Conservation (phyloP, 2,329 filamentous ascomycete genomes). For the Ambrosiella beaveri region DNA sequence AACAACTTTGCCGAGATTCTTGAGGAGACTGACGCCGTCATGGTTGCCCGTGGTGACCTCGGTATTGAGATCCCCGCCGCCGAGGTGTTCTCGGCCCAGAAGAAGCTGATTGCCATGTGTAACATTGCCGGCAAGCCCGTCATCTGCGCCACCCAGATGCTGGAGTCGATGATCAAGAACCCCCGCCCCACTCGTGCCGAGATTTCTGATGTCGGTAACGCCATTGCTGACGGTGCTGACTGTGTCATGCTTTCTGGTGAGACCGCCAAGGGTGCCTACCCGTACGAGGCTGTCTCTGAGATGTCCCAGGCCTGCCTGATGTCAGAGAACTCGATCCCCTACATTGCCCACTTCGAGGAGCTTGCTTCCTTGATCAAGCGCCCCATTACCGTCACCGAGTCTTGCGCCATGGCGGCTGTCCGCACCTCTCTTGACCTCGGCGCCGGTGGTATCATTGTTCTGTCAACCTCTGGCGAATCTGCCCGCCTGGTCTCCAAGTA, state of each 20-base stretch:
- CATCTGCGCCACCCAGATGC: slow-evolving; percentile 98
- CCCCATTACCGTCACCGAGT: slow-evolving; percentile 78
- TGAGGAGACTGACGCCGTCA: slow-evolving; percentile 91
- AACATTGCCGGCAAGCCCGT: slow-evolving; percentile 97
- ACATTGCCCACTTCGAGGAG: slow-evolving; percentile 93
- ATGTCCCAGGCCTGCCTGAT: slow-evolving; percentile 97
- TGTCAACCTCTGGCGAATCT: slow-evolving; percentile 89
- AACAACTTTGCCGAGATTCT: slow-evolving; percentile 99
- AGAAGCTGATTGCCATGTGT: slow-evolving; percentile 99
- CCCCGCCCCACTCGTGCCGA: slow-evolving; percentile 93
- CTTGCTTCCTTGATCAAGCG: slow-evolving; percentile 67
- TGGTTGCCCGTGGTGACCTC: slow-evolving; percentile 90
- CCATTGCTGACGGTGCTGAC: slow-evolving; percentile 87
- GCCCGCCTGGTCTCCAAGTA: slow-evolving; percentile 96
- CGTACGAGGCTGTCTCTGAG: slow-evolving; percentile 78
- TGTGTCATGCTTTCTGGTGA: slow-evolving; percentile 99
- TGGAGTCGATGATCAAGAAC: slow-evolving; percentile 99
- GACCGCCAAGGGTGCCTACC: slow-evolving; percentile 96
- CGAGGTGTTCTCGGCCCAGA: slow-evolving; percentile 97
- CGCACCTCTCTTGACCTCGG: slow-evolving; percentile 91
- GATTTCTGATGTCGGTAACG: slow-evolving; percentile 96
- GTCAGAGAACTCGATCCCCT: slow-evolving; percentile 93
- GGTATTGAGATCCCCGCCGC: slow-evolving; percentile 98
- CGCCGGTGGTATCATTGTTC: slow-evolving; percentile 84
- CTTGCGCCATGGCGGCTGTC: slow-evolving; percentile 92